A percentile compares a stretch with the other conserved stretches of the same genome.
These are phyloP conservation scores for Phytophthora fragariae DNA, from an alignment of 352 stramenopile species.

Conservation along the genomic window DNA sequence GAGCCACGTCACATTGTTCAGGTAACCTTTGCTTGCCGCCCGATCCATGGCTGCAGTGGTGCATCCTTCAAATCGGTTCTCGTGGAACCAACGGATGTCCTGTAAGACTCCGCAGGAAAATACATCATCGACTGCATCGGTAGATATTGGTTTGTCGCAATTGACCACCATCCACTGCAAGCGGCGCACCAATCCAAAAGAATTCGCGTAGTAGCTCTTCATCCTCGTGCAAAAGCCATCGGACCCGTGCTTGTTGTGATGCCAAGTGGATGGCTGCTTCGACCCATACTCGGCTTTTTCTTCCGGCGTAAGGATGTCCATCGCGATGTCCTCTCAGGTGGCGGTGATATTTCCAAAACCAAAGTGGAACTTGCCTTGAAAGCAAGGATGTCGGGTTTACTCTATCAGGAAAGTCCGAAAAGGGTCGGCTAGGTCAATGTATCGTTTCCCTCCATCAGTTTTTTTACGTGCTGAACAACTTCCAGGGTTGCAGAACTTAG, in stretches of 20 bases:
- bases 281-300: constrained; percentile 8
- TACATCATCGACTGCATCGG: constrained; percentile 27
- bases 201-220: constrained; percentile 10
- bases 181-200: background rate
- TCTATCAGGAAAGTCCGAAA: no score
- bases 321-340: background rate
- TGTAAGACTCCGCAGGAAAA: background rate
- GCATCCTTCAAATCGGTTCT: background rate
- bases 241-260: constrained; percentile 13
- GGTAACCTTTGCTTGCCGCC: no score
- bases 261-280: constrained; percentile 8
- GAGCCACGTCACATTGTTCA: no score
- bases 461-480: no score
- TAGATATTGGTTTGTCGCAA: constrained; percentile 21
- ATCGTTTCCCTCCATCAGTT: no score
- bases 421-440: no score
- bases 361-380: background rate
- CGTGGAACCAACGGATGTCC: background rate
- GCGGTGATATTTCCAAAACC: background rate
- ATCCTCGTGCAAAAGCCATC: constrained; percentile 19
- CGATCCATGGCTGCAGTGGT: no score
- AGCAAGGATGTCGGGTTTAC: no score
- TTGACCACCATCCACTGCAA: constrained; percentile 20
- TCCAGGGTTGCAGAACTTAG: no score
- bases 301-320: constrained; percentile 1